Evolutionary conservation across 805 yeast species (phyloP), one percentile per base, ranked within the genome.

Genomic region (Saccharomycopsis lassenensis): DNA sequence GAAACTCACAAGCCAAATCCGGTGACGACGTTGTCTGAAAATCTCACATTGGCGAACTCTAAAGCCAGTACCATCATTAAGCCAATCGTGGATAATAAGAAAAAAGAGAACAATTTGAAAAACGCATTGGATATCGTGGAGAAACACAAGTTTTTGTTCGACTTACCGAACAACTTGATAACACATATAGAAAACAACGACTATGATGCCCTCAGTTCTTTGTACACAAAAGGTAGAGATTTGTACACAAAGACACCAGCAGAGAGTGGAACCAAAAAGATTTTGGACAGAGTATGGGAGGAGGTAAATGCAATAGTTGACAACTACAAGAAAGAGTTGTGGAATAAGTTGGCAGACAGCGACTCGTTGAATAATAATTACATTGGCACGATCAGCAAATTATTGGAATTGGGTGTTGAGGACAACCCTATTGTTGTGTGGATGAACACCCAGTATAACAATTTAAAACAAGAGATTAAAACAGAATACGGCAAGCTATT

Each of bases 341-440:
- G 81, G 78, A 57, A 60, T 12, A 56, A 58, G 29, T 58, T 80
- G 30, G 61, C 57, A 7, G 46, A 46, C 18, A 42, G 54, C 4
- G 56, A 50, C 31, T 27, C 36, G 8, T 46, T 51, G 19, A 57
- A 58, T 16, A 55, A 52, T 15, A 47, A 55, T 31, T 59, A 58
- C 41, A 46, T 57, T 16, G 33, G 24, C 18, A 49, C 65, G 8
- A 67, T 78, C 17, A 62, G 67, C n/a, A 70, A 68, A 45, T 57
- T 80, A 23, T 53, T 76, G 30, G 83, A 78, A 43, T 57, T 81
- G 23, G 79, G 76, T n/a, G 65, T 69, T 2, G 66, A 61, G 31
- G 76, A 71, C 38, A 77, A 74, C 50, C 89, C 89, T 4, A 69
- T 79, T 4, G 51, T 64, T 16, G 72, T 67, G 36, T 80, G 85